Evolutionary conservation across 306 rosid species (phyloP), one percentile per base, ranked within the genome.

Genomic region (Erythrophleum fordii): DNA sequence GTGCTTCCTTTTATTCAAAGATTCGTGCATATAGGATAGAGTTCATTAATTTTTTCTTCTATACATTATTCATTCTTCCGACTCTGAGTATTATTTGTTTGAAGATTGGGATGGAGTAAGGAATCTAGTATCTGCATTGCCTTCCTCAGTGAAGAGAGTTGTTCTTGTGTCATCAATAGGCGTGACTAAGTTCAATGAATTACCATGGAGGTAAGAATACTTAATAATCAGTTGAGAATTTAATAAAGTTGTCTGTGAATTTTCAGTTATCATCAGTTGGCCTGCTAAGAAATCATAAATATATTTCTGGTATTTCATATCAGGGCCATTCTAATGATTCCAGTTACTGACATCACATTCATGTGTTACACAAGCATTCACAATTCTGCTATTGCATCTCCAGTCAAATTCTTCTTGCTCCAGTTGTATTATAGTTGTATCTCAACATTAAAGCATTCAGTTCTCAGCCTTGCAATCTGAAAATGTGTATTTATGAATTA

Each of bases 21-120:
- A 23, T 8, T 29, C 35, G 3, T 59, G 64, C 18, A 25, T 60
- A 28, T 69, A 39, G 10, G 13, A 25, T 44, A 60, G 31, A 45
- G 61, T 53, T 60, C 45, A 17, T 79, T 17, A 26, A 52, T 67
- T 48, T 41, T 4, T 13, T 49, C 11, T 13, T 65, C 68, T 8
- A 41, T 23, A 34, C 26, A 42, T 71, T 55, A 70, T 78, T 76
- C 76, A 5, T 2, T 42, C 16, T 69, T 84, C 58, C 79, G 66
- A 39, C 82, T 77, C 2, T 4, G 44, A 45, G 48, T 70, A 0
- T 25, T 58, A 42, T 52, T 82, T 79, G 66, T 77, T 81, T 84
- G 89, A 86, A 95, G 98, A 95, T 91, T 95, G 98, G 97, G 92
- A 87, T 73, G 98, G 98, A 77, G 97, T 90, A 84, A 95, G 87